Conservation (phyloP, 2,329 filamentous ascomycete genomes). For the Scytalidium sp. region DNA sequence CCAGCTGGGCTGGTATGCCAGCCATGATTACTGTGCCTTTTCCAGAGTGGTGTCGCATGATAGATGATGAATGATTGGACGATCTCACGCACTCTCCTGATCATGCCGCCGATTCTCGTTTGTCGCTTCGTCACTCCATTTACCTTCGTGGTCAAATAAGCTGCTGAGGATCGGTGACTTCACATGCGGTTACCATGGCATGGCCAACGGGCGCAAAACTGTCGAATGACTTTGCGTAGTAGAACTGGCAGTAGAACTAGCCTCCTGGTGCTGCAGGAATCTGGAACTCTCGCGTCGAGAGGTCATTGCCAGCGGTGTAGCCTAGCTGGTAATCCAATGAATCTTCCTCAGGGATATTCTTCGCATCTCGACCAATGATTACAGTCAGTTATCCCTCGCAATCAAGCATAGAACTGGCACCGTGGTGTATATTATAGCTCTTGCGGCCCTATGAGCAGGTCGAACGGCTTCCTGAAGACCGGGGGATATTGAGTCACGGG, state of each 20-base stretch:
- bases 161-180: conserved; percentile 10
- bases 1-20: conserved; percentile 46
- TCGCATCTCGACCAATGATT: conserved; percentile 46
- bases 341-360: conserved; percentile 16
- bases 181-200: conserved; percentile 29
- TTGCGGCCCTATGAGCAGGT: too few species aligned
- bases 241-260: conserved; percentile 40
- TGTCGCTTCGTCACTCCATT: conserved; percentile 42
- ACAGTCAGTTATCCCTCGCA: too few species aligned
- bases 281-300: conserved; percentile 48
- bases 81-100: conserved; percentile 43
- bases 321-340: conserved; percentile 11
- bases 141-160: conserved; percentile 27
- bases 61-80: conserved; percentile 42
- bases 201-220: conserved; percentile 41
- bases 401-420: too few species aligned
- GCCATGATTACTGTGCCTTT: conserved; percentile 47
- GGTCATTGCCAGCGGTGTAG: conserved; percentile 51
- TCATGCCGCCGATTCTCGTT: conserved; percentile 38
- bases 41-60: conserved; percentile 45
- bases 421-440: too few species aligned
- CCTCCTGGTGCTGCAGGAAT: conserved; percentile 41
- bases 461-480: too few species aligned
- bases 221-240: conserved; percentile 43
- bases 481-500: too few species aligned